Conservation (phyloP, 495 filamentous ascomycete species). For the Penicillium manginii region DNA sequence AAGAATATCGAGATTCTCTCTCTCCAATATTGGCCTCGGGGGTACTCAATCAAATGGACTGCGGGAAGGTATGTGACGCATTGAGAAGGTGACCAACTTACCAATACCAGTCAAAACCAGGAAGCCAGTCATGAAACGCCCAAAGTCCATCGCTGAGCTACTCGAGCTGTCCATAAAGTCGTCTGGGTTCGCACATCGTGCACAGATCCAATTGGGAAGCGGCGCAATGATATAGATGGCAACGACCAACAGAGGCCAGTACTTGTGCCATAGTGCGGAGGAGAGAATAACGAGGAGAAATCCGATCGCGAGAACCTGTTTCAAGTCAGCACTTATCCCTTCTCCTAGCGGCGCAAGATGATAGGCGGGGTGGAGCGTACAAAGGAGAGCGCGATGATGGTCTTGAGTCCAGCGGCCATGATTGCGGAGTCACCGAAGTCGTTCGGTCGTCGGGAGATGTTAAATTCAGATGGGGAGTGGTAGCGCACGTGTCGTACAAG, state of each 20-base stretch:
- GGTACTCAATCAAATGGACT: neutral
- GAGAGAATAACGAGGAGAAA: constrained; percentile 99
- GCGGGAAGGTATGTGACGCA: neutral
- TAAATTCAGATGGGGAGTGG: constrained; percentile 1
- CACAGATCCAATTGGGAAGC: constrained; percentile 93
- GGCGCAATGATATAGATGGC: constrained; percentile 94
- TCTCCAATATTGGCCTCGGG: neutral
- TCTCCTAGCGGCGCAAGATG: neutral
- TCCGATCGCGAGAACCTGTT: constrained; percentile 89
- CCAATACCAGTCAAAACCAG: constrained; percentile 98
- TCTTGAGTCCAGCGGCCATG: constrained; percentile 94
- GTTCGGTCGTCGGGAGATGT: constrained; percentile 15
- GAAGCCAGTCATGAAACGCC: constrained; percentile 92
- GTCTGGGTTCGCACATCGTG: constrained; percentile 86
- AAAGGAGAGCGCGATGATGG: constrained; percentile 98
- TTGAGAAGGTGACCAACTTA: constrained; percentile 51
- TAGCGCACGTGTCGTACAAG: constrained; percentile 9
- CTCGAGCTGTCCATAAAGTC: constrained; percentile 91
- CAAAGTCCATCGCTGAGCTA: constrained; percentile 84
- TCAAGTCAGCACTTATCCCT: constrained; percentile 16
- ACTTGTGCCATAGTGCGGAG: constrained; percentile 89
- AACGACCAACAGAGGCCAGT: constrained; percentile 91
- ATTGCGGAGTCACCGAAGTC: constrained; percentile 42
- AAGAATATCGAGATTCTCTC: too few relatives aligned
- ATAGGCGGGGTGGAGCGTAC: constrained; percentile 50